phyloP scores from a whole-genome alignment of 2,329 filamentous ascomycete genomes.

The Sporothrix dimorphospora region DNA sequence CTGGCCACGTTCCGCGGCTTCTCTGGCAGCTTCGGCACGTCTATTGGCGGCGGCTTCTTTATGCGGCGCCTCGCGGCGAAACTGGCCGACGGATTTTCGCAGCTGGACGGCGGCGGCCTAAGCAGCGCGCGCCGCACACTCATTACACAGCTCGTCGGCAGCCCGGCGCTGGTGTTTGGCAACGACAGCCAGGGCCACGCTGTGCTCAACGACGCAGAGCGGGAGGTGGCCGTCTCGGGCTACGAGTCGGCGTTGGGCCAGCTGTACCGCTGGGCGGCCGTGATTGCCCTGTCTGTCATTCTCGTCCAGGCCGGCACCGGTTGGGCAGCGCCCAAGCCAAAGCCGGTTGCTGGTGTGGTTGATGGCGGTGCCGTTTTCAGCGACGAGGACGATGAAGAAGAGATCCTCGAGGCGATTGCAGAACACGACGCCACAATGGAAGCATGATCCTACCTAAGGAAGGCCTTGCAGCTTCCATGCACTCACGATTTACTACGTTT shows the following conservation, averaged over 20 bases:
- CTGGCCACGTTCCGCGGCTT: slow-evolving; percentile 81
- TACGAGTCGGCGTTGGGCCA: slow-evolving; percentile 52
- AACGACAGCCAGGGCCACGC: slow-evolving; percentile 37
- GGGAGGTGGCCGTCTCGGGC: slow-evolving; percentile 49
- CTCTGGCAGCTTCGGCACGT: slow-evolving; percentile 77
- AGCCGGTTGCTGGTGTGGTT: not conserved
- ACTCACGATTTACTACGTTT: not conserved
- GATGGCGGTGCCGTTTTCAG: slow-evolving; percentile 39
- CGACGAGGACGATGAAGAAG: slow-evolving; percentile 49
- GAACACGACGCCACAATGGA: slow-evolving; percentile 41
- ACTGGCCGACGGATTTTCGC: slow-evolving; percentile 60
- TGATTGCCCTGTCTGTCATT: slow-evolving; percentile 49
- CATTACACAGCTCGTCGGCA: slow-evolving; percentile 54
- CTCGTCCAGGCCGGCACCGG: slow-evolving; percentile 55
- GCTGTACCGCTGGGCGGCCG: slow-evolving; percentile 54
- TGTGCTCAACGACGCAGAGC: slow-evolving; percentile 46
- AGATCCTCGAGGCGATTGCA: slow-evolving; percentile 41
- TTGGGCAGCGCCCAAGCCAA: slow-evolving; percentile 47
- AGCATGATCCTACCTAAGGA: no score
- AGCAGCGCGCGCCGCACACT: slow-evolving; percentile 44
- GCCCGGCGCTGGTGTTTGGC: slow-evolving; percentile 54
- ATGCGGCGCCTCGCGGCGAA: slow-evolving; percentile 60
- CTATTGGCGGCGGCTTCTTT: slow-evolving; percentile 78
- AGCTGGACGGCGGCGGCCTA: slow-evolving; percentile 48
- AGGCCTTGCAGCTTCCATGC: not conserved